These are phyloP conservation scores for Eucalyptus cloeziana DNA, from an alignment of 345 rosid genomes.

Conservation along the genomic window DNA sequence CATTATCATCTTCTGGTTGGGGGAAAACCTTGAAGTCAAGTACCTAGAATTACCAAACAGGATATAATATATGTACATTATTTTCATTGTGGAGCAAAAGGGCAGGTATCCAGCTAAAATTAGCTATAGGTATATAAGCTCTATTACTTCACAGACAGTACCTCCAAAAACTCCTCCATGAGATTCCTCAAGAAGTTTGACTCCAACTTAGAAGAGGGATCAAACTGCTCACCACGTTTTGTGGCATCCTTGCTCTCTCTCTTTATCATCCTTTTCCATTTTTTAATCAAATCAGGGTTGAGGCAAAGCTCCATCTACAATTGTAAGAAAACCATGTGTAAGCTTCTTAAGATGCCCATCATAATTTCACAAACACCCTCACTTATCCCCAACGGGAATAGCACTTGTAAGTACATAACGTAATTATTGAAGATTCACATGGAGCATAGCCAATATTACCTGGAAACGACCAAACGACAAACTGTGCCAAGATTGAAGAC, in stretches of 20 bases:
- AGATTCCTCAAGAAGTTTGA: conserved; percentile 76
- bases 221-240: conserved; percentile 43
- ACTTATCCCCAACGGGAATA: neutral
- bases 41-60: conserved; percentile 25
- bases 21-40: conserved; percentile 63
- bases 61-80: neutral
- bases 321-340: neutral
- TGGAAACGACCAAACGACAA: conserved; percentile 94
- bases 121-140: neutral
- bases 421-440: neutral
- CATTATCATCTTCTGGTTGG: conserved; percentile 2
- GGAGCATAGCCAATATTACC: conserved; percentile 19
- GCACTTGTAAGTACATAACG: neutral
- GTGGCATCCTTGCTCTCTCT: conserved; percentile 61
- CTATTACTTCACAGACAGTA: neutral
- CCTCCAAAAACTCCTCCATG: conserved; percentile 88
- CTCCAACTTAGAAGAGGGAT: conserved; percentile 52
- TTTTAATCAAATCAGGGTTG: conserved; percentile 73
- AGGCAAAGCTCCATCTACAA: conserved; percentile 88
- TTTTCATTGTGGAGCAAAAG: neutral
- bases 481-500: conserved; percentile 82
- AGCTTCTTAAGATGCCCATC: neutral
- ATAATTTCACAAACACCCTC: neutral
- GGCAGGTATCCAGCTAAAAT: neutral
- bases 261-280: conserved; percentile 80